Base-by-base conservation (phyloP, 345 rosid genomes). In the Excoecaria cochinchinensis region DNA sequence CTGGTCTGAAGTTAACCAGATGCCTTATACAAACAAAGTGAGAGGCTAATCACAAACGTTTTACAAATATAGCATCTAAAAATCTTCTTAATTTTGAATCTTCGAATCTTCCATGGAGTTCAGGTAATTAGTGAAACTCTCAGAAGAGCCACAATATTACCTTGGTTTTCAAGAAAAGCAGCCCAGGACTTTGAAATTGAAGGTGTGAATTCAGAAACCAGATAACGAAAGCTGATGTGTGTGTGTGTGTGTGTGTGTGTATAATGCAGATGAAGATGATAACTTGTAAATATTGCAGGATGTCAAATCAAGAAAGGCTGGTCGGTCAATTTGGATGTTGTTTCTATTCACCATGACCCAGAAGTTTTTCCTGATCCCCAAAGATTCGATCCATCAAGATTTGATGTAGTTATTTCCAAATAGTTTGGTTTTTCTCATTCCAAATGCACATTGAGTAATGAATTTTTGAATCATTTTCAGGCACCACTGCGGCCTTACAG, bases 311-410 rank as follows among this genome's bases (percentile, higher is more conserved):
- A 79, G 86, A 86, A 84, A 81, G 90, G 89, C 9, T 84, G 94
- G 92, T 88, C 90, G 1, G 39, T 90, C 44, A 90, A 88, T 85
- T 72, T 90, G 87, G 94, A 90, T 63, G 90, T 90, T 71, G 94
- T 87, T 50, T 88, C 90, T 13, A 88, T 87, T 69, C 92, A 87
- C 77, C 91, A 88, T 53, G 90, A 90, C 59, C 87, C 87, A 1
- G 81, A 79, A 77, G 50, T 80, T 58, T 88, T 81, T 76, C 84
- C 82, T 0, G 69, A 86, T 57, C 91, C 94, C 0, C 61, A 85
- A 47, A 83, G 80, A 70, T 88, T 88, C 22, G 66, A 86, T 50
- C 91, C 90, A 10, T 76, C 88, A 16, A 83, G 90, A 85, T 90
- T 88, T 61, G 87, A 84, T 44, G 94, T 88, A 74, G 14, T 12